These are phyloP conservation scores for Orbilia quercus DNA, from an alignment of 2,329 filamentous ascomycete genomes.

Conservation along the genomic window DNA sequence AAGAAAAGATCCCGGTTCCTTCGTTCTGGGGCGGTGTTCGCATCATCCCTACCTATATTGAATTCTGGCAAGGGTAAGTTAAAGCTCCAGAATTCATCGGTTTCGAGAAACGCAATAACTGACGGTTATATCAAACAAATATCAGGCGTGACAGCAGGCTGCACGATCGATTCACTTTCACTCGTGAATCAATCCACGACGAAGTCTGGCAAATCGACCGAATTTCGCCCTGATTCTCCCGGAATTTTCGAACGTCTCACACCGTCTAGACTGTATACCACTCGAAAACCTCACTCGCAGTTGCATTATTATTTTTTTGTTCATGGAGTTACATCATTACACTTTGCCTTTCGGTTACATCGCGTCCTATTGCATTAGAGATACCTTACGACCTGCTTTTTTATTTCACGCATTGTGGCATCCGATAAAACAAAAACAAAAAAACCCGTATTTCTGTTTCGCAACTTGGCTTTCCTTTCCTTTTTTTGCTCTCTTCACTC, in stretches of 20 bases:
- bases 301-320: constrained; percentile 47
- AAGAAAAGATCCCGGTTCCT: constrained; percentile 86
- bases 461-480: too few species aligned
- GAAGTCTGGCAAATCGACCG: constrained; percentile 76
- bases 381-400: constrained; percentile 55
- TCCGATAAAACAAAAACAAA: constrained; percentile 41
- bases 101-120: constrained; percentile 3
- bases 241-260: not conserved
- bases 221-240: constrained; percentile 72
- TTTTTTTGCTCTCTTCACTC: constrained; percentile 1
- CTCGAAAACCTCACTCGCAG: constrained; percentile 28
- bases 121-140: constrained; percentile 60
- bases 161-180: constrained; percentile 93
- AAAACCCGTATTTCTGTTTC: constrained; percentile 7
- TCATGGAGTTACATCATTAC: constrained; percentile 54
- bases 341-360: constrained; percentile 54
- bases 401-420: constrained; percentile 51
- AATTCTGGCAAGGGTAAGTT: constrained; percentile 76
- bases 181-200: constrained; percentile 68
- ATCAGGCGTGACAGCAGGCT: constrained; percentile 88
- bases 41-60: constrained; percentile 83
- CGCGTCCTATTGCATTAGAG: constrained; percentile 55
- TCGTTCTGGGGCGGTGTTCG: constrained; percentile 94
- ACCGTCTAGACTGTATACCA: constrained; percentile 48
- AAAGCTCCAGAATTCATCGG: constrained; percentile 9